These are phyloP conservation scores for Polytrichum formosum DNA, from an alignment of 225 moss, liverwort and hornwort genomes.

Conservation along the genomic window DNA sequence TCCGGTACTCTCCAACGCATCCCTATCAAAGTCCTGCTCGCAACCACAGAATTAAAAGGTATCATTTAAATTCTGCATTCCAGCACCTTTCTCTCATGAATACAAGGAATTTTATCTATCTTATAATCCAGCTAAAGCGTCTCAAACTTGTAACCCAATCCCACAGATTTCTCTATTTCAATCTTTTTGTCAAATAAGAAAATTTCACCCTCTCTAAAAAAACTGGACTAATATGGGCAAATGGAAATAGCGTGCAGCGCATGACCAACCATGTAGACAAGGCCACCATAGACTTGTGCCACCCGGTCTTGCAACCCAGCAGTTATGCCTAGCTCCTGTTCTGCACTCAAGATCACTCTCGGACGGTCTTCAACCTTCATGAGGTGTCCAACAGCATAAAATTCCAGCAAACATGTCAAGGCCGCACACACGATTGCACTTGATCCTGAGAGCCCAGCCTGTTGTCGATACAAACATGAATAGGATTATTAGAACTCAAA, in stretches of 20 bases:
- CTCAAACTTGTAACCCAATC: no score
- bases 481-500: no score
- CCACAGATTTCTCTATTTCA: no score
- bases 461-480: slow-evolving; percentile 5
- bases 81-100: no score
- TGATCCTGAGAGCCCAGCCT: slow-evolving; percentile 94
- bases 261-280: slow-evolving; percentile 80
- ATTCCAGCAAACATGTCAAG: slow-evolving; percentile 77
- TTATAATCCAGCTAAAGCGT: no score
- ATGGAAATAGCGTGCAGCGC: neutral
- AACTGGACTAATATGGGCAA: no score
- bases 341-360: slow-evolving; percentile 74
- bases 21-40: slow-evolving; percentile 77
- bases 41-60: neutral
- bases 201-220: no score
- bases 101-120: no score
- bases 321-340: slow-evolving; percentile 95
- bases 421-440: slow-evolving; percentile 98
- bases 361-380: slow-evolving; percentile 79
- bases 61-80: no score
- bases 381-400: slow-evolving; percentile 51
- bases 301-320: slow-evolving; percentile 98
- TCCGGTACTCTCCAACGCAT: slow-evolving; percentile 51
- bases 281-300: slow-evolving; percentile 93
- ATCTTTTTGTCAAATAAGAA: no score